Percentiles rank a stretch among this genome's conserved stretches.
Conservation (phyloP, 108 stramenopile genomes). For the Pseudonitzschia pungens region DNA sequence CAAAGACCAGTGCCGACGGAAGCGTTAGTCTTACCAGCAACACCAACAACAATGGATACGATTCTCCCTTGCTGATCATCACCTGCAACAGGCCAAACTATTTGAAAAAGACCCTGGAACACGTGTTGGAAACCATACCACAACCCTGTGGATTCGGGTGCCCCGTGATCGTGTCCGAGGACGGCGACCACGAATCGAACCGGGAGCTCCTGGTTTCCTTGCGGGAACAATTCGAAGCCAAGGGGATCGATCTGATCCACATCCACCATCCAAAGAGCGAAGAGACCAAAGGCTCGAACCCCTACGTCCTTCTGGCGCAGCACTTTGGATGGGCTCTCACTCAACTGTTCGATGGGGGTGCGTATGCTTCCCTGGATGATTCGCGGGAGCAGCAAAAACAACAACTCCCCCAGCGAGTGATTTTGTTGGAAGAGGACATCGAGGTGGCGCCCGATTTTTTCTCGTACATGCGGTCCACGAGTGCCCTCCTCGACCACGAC, state of each 20-base stretch:
- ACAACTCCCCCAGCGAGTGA: conserved; percentile 55
- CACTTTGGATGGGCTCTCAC: conserved; percentile 88
- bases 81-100: conserved; percentile 81
- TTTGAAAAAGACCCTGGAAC: conserved; percentile 59
- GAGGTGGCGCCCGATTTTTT: conserved; percentile 92
- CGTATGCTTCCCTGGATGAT: background rate
- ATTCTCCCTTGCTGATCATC: conserved; percentile 76
- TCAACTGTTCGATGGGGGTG: conserved; percentile 56
- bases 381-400: conserved; percentile 9
- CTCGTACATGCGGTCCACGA: conserved; percentile 77
- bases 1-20: too few species aligned
- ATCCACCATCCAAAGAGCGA: conserved; percentile 41
- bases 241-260: conserved; percentile 59
- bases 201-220: conserved; percentile 47
- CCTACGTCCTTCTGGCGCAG: conserved; percentile 65
- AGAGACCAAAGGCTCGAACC: conserved; percentile 12
- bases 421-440: conserved; percentile 91
- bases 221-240: conserved; percentile 40
- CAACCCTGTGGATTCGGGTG: conserved; percentile 52
- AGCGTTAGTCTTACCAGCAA: too few species aligned
- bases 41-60: background rate
- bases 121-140: conserved; percentile 52
- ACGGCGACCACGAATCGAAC: conserved; percentile 65
- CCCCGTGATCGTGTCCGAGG: conserved; percentile 80
- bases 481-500: conserved; percentile 77